These are phyloP conservation scores for Cornus florida DNA, from an alignment of 148 eudicot genomes.

Conservation along the genomic window DNA sequence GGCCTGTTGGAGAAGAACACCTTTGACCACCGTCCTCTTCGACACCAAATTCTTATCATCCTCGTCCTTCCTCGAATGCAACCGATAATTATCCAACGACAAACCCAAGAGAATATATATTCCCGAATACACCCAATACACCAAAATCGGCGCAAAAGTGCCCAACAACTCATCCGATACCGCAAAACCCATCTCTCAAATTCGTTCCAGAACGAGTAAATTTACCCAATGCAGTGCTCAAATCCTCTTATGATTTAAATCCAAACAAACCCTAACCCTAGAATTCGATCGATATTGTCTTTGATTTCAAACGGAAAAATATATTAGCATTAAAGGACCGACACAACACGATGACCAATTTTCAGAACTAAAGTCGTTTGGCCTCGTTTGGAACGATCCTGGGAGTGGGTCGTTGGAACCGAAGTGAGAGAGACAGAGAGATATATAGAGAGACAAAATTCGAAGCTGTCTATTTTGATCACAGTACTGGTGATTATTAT, in stretches of 20 bases:
- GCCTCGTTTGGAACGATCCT: neutral
- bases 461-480: neutral
- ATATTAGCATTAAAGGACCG: too few species aligned
- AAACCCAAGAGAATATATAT: conserved; percentile 49
- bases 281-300: neutral
- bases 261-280: conserved; percentile 5
- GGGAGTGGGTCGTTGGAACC: neutral
- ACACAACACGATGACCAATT: neutral
- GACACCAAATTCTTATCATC: conserved; percentile 81
- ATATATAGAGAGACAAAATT: too few species aligned
- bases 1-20: conserved; percentile 77
- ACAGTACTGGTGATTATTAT: neutral
- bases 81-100: conserved; percentile 51
- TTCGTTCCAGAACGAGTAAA: neutral
- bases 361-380: neutral
- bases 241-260: neutral
- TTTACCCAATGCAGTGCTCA: neutral
- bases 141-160: conserved; percentile 68
- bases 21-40: conserved; percentile 61
- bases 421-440: neutral
- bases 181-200: conserved; percentile 30
- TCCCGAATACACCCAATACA: conserved; percentile 88
- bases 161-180: conserved; percentile 79
- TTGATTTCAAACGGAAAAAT: neutral
- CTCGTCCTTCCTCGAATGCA: conserved; percentile 71